Base-by-base conservation (phyloP, 177 flowering plant species). In the Tripterygium wilfordii region DNA sequence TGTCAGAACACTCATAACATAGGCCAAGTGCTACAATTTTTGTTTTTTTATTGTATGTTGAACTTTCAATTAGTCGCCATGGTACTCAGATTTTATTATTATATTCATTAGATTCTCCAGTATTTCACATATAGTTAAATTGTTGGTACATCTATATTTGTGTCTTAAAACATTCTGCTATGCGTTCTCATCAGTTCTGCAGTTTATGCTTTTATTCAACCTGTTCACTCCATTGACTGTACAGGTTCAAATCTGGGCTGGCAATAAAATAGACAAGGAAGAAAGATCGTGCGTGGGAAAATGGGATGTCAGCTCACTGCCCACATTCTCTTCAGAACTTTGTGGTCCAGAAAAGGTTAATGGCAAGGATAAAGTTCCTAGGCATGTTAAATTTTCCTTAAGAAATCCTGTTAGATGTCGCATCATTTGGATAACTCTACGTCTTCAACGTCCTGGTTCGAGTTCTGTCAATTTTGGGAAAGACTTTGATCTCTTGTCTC, bases 241-340 rank as follows among this genome's bases (percentile, higher is more conserved):
- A 28, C 78, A 94, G 99, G 99, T 89, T 46, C 95, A 89, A 72
- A 78, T 94, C 31, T 94, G 96, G 97, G 96, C 86, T 35, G 78
- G 97, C 71, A 81, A 81, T 71, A 84, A 76, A 60, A 72, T 87
- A 55, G 68, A 78, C 51, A 81, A 77, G 61, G 95, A 87, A 64
- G 97, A 85, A 54, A 67, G 95, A 30, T 70, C 92, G 33, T 78
- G 62, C 54, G 37, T 79, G 52, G 99, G 99, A 56, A 94, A 85
- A 62, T 89, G 99, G 97, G 92, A 87, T 65, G 65, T 89, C 24
- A 66, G 76, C 45, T 79, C 99, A 36, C 33, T 83, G 53, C 58
- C 78, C 17, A 36, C 50, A 42, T 75, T 96, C 54, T 76, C 96
- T 22, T 52, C 91, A 7, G 99, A 85, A 42, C 61, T 65, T 13